Evolutionary conservation across 306 rosid species (phyloP), one percentile per base, ranked within the genome.

Genomic region (Medicago ruthenica): DNA sequence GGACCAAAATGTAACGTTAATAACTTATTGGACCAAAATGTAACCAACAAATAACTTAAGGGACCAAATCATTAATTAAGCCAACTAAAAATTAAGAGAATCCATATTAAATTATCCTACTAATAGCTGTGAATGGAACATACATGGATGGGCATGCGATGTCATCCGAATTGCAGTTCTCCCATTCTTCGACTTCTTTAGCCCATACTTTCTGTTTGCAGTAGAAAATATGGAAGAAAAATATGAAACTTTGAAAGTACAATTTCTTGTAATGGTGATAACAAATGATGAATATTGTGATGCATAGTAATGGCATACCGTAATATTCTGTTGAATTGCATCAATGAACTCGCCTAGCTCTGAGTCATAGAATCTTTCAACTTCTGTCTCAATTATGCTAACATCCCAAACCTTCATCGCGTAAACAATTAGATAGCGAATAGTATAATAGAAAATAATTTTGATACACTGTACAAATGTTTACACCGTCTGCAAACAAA

Each of bases 341-440:
- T 77, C 44, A 15, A 83, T 40, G 34, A 87, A 77, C 16, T 76
- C 84, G 1, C 57, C 82, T n/a, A 86, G 70, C 69, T 89, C 80
- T 3, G 83, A 76, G 39, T 82, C 58, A 6, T 86, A 87, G 79
- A 86, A 88, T 61, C 88, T 85, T 76, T 79, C 87, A 75, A 89
- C 79, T 36, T 89, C 83, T 9, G 98, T 93, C 73, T 88, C 91
- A 55, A 91, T 81, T 72, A 93, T 91, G 86, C 66, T 88, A 70
- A 11, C 27, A 72, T 93, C 97, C 98, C 98, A 93, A n/a, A 91
- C 22, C 97, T 93, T 80, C 4, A 76, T n/a, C 9, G 44, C 40
- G 65, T 42, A 74, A 37, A 16, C 13, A 39, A 50, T 53, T 40
- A 62, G 50, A 40, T 24, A 20, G 10, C 1, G 1, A 8, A 10